Base-by-base conservation (phyloP, 176 grass and related monocot species). In the Areca catechu region DNA sequence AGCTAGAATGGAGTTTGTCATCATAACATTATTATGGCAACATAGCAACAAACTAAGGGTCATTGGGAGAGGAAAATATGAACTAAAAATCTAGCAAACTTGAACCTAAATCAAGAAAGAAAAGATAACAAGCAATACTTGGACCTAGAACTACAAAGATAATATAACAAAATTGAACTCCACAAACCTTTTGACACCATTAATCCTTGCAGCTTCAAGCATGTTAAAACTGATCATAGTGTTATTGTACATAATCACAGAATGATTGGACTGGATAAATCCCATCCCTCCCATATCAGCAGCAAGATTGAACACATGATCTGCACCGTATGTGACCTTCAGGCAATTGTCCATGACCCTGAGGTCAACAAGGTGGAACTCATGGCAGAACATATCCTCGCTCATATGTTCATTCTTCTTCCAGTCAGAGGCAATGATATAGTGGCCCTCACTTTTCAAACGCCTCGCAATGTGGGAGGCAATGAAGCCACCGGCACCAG, bases 161-260 rank as follows among this genome's bases (percentile, higher is more conserved):
- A 43, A 12, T 43, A 43, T 9, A 43, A 14, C 10, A 10, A 3
- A 43, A 43, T 43, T 43, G 34, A 56, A 56, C 10, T 56, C 14
- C 54, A 56, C 54, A 30, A 59, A 61, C 59, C 59, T 61, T 47
- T 61, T 61, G n/a, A 61, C 59, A 1, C 59, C 30, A 48, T 61
- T 61, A 34, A 61, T 61, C 16, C 59, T 61, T 47, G 59, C 59
- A 21, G 59, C 59, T 21, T 61, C 59, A 20, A 61, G 27, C 59
- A 61, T 61, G 59, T 61, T 61, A 34, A 61, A 61, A 34, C 59
- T 61, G 59, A 61, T 61, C 59, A 61, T 61, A 19, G 59, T 61
- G 25, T 61, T 61, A 15, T 61, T 61, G 29, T 61, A 61, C 59
- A 61, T 61, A 34, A 61, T 61, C 7, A 48, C 59, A 15, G 59